Evolutionary conservation across 2,329 filamentous ascomycete genomes (phyloP).

Genomic region (Sporothrix brunneoviolacea): DNA sequence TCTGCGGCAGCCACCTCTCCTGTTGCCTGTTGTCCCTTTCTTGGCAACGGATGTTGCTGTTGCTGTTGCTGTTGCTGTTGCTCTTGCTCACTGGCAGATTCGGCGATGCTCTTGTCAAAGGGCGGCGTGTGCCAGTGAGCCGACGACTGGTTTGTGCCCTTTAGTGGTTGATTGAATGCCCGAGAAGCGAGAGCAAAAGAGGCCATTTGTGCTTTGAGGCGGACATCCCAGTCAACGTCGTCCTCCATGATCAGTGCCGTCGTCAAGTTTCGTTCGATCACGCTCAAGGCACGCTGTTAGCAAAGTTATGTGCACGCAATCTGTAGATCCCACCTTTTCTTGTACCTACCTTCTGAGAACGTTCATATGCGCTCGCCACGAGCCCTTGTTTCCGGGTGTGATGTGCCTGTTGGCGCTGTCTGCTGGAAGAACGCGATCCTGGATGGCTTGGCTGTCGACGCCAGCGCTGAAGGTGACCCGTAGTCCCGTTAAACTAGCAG

Average conservation of each 20-base stretch:
- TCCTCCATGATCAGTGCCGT: conserved; percentile 50
- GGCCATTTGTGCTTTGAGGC: conserved; percentile 40
- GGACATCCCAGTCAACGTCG: conserved; percentile 52
- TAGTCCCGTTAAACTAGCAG: conserved; percentile 39
- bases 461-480: conserved; percentile 41
- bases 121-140: conserved; percentile 3
- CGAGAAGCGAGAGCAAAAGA: conserved; percentile 32
- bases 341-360: conserved; percentile 23
- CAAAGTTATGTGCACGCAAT: no score
- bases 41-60: neutral
- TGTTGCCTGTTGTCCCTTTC: no score
- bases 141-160: neutral
- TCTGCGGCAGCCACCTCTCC: neutral
- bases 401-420: conserved; percentile 27
- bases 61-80: neutral
- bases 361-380: conserved; percentile 39
- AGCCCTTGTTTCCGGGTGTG: conserved; percentile 26
- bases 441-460: conserved; percentile 31
- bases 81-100: no score
- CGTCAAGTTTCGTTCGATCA: conserved; percentile 38
- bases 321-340: no score
- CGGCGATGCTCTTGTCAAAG: neutral
- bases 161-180: conserved; percentile 29
- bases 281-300: conserved; percentile 19
- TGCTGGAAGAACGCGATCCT: conserved; percentile 31